Percentiles rank a stretch among this genome's conserved stretches.
These are phyloP conservation scores for Castanea mollissima DNA, from an alignment of 306 rosid genomes.

Conservation along the genomic window DNA sequence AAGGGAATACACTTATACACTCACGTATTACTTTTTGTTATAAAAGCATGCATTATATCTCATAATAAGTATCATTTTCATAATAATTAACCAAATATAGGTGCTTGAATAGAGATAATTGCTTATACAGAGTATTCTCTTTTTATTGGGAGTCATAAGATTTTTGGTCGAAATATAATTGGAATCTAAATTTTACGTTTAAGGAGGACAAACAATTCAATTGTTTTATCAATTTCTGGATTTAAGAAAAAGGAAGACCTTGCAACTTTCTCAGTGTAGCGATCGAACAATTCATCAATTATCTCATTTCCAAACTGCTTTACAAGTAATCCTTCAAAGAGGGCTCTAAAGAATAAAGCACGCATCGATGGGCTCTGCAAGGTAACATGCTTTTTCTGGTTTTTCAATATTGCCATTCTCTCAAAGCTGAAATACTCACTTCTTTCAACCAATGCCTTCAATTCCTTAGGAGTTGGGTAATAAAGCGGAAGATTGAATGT, in stretches of 20 bases:
- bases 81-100: too few relatives aligned
- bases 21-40: too few relatives aligned
- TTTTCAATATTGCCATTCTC: constrained; percentile 7
- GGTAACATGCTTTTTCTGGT: not conserved
- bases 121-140: too few relatives aligned
- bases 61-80: too few relatives aligned
- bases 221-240: not conserved
- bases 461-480: constrained; percentile 14
- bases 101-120: too few relatives aligned
- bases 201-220: constrained; percentile 19
- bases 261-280: constrained; percentile 19
- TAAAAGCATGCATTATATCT: too few relatives aligned
- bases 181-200: constrained; percentile 17
- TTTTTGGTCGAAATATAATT: too few relatives aligned
- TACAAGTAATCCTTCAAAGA: constrained; percentile 16
- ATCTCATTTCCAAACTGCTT: constrained; percentile 31
- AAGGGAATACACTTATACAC: too few relatives aligned
- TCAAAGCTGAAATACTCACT: constrained; percentile 23
- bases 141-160: too few relatives aligned
- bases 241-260: constrained; percentile 21
- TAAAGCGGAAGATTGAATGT: constrained; percentile 30
- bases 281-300: constrained; percentile 26
- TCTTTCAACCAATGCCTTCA: constrained; percentile 22
- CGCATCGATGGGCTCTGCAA: not conserved
- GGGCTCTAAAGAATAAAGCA: constrained; percentile 20